These are phyloP conservation scores for Eucommia ulmoides DNA, from an alignment of 257 asterid species.

Conservation along the genomic window DNA sequence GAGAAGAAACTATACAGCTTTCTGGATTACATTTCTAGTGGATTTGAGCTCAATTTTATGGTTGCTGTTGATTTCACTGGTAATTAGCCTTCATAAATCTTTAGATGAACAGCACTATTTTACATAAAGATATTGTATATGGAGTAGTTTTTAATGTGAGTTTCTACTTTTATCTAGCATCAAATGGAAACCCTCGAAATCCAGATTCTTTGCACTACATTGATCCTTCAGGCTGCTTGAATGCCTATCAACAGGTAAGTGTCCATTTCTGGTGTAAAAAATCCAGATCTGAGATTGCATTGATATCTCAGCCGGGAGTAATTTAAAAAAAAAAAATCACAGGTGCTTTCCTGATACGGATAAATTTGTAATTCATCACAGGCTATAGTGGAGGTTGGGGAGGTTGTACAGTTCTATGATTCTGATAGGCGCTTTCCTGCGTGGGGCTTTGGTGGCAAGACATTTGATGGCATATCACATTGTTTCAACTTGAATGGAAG, in stretches of 20 bases:
- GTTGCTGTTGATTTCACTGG: conserved; percentile 98
- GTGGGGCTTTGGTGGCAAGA: background rate
- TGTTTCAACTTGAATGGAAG: conserved; percentile 2
- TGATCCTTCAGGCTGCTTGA: conserved; percentile 85
- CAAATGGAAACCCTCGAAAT: conserved; percentile 95
- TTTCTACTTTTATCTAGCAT: conserved; percentile 54
- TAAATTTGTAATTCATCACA: conserved; percentile 12
- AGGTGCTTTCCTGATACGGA: background rate
- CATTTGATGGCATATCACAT: background rate
- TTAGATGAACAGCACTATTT: too few species aligned
- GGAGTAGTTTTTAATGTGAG: conserved; percentile 4
- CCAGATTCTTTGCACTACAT: conserved; percentile 95
- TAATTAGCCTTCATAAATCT: conserved; percentile 7
- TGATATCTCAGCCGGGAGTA: background rate
- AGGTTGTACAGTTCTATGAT: conserved; percentile 10
- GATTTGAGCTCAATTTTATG: conserved; percentile 95
- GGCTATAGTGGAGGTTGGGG: conserved; percentile 86
- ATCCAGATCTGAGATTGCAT: background rate
- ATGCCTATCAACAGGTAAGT: conserved; percentile 90
- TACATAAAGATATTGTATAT: background rate
- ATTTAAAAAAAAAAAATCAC: background rate
- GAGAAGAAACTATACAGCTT: conserved; percentile 74
- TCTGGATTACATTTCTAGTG: conserved; percentile 87
- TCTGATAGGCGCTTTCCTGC: conserved; percentile 3
- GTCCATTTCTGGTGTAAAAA: background rate